Base-by-base conservation (phyloP, 371 early-diverging fungal genomes). In the Haplosporangium sp. region DNA sequence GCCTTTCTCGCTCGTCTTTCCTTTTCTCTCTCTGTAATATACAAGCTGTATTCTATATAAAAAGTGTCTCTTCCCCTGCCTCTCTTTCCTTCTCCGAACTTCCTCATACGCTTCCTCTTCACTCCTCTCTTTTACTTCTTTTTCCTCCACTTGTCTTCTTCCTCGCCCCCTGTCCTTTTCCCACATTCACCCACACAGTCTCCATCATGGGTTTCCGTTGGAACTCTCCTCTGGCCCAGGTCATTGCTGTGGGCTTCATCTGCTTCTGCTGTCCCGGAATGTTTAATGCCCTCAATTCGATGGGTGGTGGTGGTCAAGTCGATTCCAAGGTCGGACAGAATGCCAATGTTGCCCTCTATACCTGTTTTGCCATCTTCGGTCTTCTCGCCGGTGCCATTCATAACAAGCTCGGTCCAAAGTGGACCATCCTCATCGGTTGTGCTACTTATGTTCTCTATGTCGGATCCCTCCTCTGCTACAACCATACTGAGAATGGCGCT, bases 281-380 rank as follows among this genome's bases (percentile, higher is more conserved):
- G 94, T 95, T 89, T 81, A 95, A 95, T 60, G 95, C 93, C 41
- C 82, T 94, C 40, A 91, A 86, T 81, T 88, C 89, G n/a, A 81
- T 90, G 62, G 91, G 91, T 29, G 91, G 89, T 51, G 91, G 89
- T 59, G 92, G 92, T 11, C 91, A 91, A 57, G 74, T 90, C 16
- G 89, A 92, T 79, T 85, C 85, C 16, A 85, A 82, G 2, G 85
- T 90, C 18, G 86, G 84, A 1, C 87, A 91, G 75, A 90, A 92
- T 56, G 93, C 93, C 50, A 92, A 91, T 69, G 89, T 89, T 21
- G 93, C 92, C 36, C 84, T 92, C 13, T 91, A 93, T 57, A 88
- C 89, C n/a, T 87, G 89, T 55, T 91, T 93, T 66, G 87, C 92
- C 14, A 70, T 92, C 23, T 90, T 89, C 50, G 91, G 92, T 56